Percentiles rank a stretch among this genome's conserved stretches.
phyloP scores from a whole-genome alignment of 495 filamentous ascomycete species.

The Neurospora africana region DNA sequence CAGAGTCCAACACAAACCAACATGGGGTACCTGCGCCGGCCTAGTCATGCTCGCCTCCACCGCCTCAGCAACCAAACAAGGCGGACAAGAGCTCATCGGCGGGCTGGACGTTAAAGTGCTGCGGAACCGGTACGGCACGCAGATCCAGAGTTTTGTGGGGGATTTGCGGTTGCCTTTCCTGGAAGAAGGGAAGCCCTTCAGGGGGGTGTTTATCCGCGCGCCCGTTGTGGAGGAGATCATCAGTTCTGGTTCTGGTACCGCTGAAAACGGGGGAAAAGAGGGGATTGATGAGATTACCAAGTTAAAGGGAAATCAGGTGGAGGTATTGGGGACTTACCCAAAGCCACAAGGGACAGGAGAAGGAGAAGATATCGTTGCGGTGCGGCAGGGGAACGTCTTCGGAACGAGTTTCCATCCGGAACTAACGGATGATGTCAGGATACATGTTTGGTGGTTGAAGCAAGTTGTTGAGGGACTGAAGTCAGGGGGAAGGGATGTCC shows the following conservation, averaged over 20 bases:
- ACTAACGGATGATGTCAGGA: conserved; percentile 76
- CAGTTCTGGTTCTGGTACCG: conserved; percentile 28
- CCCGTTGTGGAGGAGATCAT: conserved; percentile 85
- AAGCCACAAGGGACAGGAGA: conserved; percentile 4
- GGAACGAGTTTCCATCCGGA: conserved; percentile 97
- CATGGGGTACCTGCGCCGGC: conserved; percentile 95
- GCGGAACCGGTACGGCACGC: conserved; percentile 91
- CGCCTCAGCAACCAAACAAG: conserved; percentile 78
- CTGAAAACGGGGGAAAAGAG: conserved; percentile 17
- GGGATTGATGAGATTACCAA: conserved; percentile 20
- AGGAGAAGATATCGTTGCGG: conserved; percentile 72
- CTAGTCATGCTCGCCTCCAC: conserved; percentile 84
- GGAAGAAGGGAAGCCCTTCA: conserved; percentile 42
- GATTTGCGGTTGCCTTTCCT: conserved; percentile 69
- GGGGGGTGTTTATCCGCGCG: conserved; percentile 85
- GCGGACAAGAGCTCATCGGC: conserved; percentile 88
- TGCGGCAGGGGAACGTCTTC: conserved; percentile 87
- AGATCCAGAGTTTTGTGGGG: conserved; percentile 84
- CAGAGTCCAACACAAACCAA: conserved; percentile 62
- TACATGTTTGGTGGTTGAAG: conserved; percentile 88
- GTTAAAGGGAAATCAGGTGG: conserved; percentile 25
- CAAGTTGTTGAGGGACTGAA: conserved; percentile 43
- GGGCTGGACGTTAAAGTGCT: conserved; percentile 86
- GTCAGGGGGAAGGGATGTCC: not conserved
- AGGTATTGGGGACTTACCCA: conserved; percentile 49